These are phyloP conservation scores for Trichoderma semiorbis DNA, from an alignment of 2,329 filamentous ascomycete species.

Conservation along the genomic window DNA sequence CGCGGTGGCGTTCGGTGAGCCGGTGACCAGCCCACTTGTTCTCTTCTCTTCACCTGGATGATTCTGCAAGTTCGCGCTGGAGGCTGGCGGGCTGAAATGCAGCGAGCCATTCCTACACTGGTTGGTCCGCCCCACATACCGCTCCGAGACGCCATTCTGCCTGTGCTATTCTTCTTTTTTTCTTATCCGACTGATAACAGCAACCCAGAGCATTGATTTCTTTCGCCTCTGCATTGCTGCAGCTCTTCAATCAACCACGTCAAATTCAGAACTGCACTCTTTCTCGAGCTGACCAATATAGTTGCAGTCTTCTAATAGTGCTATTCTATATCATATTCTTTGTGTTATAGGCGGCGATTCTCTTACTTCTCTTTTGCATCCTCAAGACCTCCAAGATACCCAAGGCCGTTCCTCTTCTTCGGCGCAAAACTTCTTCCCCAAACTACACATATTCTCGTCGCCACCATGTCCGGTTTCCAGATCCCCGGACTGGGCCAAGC, in stretches of 20 bases:
- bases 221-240: background rate
- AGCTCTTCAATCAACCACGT: background rate
- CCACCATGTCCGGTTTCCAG: constrained; percentile 40
- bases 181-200: background rate
- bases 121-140: background rate
- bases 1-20: constrained; percentile 21
- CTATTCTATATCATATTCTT: background rate
- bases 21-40: constrained; percentile 19
- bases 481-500: constrained; percentile 44
- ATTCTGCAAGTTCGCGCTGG: constrained; percentile 26
- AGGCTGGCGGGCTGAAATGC: background rate
- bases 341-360: background rate
- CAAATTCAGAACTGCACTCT: background rate
- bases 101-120: background rate
- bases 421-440: background rate
- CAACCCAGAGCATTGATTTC: background rate
- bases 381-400: background rate
- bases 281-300: background rate
- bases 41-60: constrained; percentile 30
- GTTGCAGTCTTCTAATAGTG: background rate
- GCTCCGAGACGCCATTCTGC: background rate
- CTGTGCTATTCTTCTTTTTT: background rate
- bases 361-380: background rate
- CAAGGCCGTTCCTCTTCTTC: background rate
- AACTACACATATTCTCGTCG: background rate